Evolutionary conservation across 176 grass and related monocot genomes (phyloP).

Genomic region (Zea mays): DNA sequence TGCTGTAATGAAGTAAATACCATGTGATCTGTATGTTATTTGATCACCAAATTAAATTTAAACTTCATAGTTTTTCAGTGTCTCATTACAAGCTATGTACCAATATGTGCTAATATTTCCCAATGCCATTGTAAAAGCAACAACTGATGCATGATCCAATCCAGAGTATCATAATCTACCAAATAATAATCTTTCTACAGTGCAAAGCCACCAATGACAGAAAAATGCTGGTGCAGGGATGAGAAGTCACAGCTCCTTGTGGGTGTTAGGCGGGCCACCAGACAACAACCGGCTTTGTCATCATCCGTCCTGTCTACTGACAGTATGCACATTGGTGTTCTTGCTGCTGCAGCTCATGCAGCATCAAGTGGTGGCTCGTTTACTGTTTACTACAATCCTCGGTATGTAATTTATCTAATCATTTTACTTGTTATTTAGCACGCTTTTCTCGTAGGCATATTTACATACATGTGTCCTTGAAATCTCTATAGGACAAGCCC

Average conservation of each 20-base stretch:
- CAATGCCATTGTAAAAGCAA: not conserved
- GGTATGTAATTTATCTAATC: slow-evolving; percentile 34
- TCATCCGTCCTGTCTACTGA: slow-evolving; percentile 95
- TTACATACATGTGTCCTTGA: slow-evolving; percentile 12
- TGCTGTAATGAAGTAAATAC: not conserved
- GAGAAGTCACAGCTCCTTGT: slow-evolving; percentile 95
- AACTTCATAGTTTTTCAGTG: not conserved
- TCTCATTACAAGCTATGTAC: not conserved
- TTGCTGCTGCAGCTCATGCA: slow-evolving; percentile 96
- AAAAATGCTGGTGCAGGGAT: slow-evolving; percentile 53
- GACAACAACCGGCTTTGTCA: slow-evolving; percentile 59
- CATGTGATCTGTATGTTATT: not conserved
- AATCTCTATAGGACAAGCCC: slow-evolving; percentile 73
- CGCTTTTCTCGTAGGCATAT: slow-evolving; percentile 16
- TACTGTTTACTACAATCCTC: slow-evolving; percentile 95
- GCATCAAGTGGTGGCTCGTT: slow-evolving; percentile 76
- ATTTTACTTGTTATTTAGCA: not conserved
- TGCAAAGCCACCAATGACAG: not conserved
- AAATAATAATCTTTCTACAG: not conserved
- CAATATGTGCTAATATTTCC: not conserved
- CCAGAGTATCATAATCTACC: not conserved
- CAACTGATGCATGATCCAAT: not conserved
- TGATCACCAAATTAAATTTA: not conserved
- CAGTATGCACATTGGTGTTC: slow-evolving; percentile 97
- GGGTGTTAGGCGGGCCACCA: slow-evolving; percentile 70